Evolutionary conservation across 202 grass and related monocot species (phyloP), one percentile per base, ranked within the genome.

Genomic region (Carex sylvatica): DNA sequence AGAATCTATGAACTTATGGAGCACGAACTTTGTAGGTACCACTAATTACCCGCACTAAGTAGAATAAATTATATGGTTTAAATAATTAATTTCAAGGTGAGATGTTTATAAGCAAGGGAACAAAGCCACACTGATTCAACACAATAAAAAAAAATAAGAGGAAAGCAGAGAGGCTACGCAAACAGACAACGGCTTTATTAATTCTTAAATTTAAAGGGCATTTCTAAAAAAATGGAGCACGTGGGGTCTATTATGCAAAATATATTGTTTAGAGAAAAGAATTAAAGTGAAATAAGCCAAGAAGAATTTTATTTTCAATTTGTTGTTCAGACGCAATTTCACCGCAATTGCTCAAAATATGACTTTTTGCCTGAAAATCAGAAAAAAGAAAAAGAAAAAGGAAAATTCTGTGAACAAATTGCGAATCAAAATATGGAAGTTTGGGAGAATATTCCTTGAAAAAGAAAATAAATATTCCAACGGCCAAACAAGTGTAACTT

Each of bases 121-220:
- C 70, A 73, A 24, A 73, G 20, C 5, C 19, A 26, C 38, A 70
- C 46, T 73, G 9, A 51, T 73, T 11, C 70, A 51, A 73, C 44
- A 11, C 11, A 51, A 52, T 52, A 52, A 73, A 51, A 73, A 51
- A 51, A 9, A 51, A 28, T 28, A 52, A 73, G 10, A 14, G 13
- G 1, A 28, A 31, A 38, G 40, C 6, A 40, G 65, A 9, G n/a
- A 19, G 16, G n/a, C 6, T 69, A 69, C 0, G 6, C 33, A 40
- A 40, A 42, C 14, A n/a, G 66, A 70, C 66, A 70, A 70, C 1
- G 7, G 19, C 9, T 19, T 70, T 14, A 40, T 40, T 40, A 40
- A 68, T 74, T 74, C 11, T 53, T 53, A 53, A 74, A 74, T 52
- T 74, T 74, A 16, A 54, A 75, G 49, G 72, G 12, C 15, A 14